These are phyloP conservation scores for Blastobotrys parvus DNA, from an alignment of 805 yeast species.

Conservation along the genomic window DNA sequence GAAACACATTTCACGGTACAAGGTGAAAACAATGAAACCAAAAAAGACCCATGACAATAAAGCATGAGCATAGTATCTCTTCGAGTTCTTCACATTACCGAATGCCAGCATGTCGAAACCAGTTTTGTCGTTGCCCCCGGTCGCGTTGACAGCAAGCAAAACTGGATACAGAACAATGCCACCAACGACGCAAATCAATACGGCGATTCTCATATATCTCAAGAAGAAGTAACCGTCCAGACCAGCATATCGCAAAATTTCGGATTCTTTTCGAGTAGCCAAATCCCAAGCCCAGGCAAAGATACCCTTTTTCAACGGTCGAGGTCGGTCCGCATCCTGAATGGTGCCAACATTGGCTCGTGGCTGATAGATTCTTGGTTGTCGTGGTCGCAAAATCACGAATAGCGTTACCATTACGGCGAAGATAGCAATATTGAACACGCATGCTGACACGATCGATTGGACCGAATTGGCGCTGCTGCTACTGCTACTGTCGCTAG, in stretches of 20 bases:
- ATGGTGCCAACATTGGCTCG: slow-evolving; percentile 59
- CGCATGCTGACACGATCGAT: slow-evolving; percentile 64
- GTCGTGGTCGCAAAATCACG: slow-evolving; percentile 53
- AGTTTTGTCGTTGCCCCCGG: slow-evolving; percentile 38
- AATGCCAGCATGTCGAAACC: slow-evolving; percentile 77
- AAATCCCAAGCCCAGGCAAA: slow-evolving; percentile 63
- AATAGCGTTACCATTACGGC: slow-evolving; percentile 54
- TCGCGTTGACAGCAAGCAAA: slow-evolving; percentile 76
- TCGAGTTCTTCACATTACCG: slow-evolving; percentile 54
- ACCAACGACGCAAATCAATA: slow-evolving; percentile 47
- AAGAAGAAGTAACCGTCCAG: slow-evolving; percentile 90
- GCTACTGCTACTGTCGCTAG: too few species aligned
- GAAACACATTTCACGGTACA: slow-evolving; percentile 76
- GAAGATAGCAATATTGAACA: slow-evolving; percentile 60
- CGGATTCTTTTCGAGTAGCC: slow-evolving; percentile 58
- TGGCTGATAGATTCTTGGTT: slow-evolving; percentile 76
- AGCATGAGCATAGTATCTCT: slow-evolving; percentile 80
- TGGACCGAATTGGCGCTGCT: slow-evolving; percentile 34
- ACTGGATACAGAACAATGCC: slow-evolving; percentile 51
- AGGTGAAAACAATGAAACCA: slow-evolving; percentile 56
- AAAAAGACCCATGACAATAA: slow-evolving; percentile 73
- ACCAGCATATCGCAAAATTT: slow-evolving; percentile 79
- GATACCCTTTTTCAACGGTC: slow-evolving; percentile 62
- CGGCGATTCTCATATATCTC: slow-evolving; percentile 59
- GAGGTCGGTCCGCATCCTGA: slow-evolving; percentile 41